These are phyloP conservation scores for Lasiodiplodia sp. DNA, from an alignment of 2,329 filamentous ascomycete genomes.

Conservation along the genomic window DNA sequence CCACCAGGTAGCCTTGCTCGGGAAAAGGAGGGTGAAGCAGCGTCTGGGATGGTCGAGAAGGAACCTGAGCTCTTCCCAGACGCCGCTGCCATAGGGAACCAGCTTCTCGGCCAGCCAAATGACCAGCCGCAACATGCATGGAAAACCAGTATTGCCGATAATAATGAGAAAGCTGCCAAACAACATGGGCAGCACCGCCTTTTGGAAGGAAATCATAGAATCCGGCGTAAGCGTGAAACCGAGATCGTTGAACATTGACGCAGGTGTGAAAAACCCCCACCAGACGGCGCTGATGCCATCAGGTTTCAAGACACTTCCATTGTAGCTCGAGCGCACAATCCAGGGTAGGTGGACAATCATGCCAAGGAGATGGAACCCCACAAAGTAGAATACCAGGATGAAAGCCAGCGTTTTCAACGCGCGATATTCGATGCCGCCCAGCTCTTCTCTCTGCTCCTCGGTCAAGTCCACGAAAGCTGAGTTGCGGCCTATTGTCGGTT, in stretches of 20 bases:
- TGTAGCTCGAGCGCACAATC: conserved; percentile 75
- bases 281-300: conserved; percentile 73
- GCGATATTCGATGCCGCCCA: conserved; percentile 96
- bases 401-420: conserved; percentile 84
- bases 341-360: conserved; percentile 79
- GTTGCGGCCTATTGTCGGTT: conserved; percentile 90
- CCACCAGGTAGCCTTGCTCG: conserved; percentile 92
- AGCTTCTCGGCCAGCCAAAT: conserved; percentile 82
- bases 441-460: conserved; percentile 89
- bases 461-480: conserved; percentile 89
- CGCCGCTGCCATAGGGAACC: conserved; percentile 68
- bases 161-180: conserved; percentile 86
- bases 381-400: conserved; percentile 80
- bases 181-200: conserved; percentile 76
- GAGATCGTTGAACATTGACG: conserved; percentile 92
- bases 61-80: conserved; percentile 92
- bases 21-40: conserved; percentile 95
- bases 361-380: conserved; percentile 81
- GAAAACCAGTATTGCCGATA: conserved; percentile 94
- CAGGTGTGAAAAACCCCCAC: conserved; percentile 93
- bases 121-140: conserved; percentile 89
- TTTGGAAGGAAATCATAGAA: conserved; percentile 90
- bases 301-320: conserved; percentile 64
- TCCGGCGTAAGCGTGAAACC: conserved; percentile 91
- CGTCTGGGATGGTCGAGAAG: conserved; percentile 92